Percentiles rank a stretch among this genome's conserved stretches.
phyloP scores from a whole-genome alignment of 2,329 filamentous ascomycete species.

The Penicillium sp. region DNA sequence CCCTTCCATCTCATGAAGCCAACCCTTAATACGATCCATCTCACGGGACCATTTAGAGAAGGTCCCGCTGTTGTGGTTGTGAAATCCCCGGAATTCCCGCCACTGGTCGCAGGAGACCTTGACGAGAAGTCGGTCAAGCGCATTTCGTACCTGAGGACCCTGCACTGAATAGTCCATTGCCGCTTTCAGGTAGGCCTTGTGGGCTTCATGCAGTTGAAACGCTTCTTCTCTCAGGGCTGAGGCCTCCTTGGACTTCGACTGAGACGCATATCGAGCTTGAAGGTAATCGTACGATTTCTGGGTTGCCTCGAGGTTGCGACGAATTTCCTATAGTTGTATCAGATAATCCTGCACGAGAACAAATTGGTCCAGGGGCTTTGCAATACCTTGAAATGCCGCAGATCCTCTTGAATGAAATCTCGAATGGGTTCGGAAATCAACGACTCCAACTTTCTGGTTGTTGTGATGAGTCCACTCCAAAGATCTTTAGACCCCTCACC shows the following conservation, averaged over 20 bases:
- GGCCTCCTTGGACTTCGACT: slow-evolving; percentile 91
- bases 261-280: slow-evolving; percentile 75
- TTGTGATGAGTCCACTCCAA: slow-evolving; percentile 73
- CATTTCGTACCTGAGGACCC: slow-evolving; percentile 79
- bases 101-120: slow-evolving; percentile 82
- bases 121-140: slow-evolving; percentile 83
- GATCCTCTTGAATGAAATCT: slow-evolving; percentile 72
- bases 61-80: slow-evolving; percentile 62
- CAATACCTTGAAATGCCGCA: slow-evolving; percentile 74
- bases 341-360: not conserved
- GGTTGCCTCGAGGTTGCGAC: slow-evolving; percentile 70
- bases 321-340: slow-evolving; percentile 57
- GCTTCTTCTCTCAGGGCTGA: slow-evolving; percentile 91
- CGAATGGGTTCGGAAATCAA: slow-evolving; percentile 79
- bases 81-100: slow-evolving; percentile 74
- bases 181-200: slow-evolving; percentile 85
- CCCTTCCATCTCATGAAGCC: slow-evolving; percentile 91
- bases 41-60: slow-evolving; percentile 71
- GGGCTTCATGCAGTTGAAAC: slow-evolving; percentile 89
- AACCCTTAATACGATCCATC: slow-evolving; percentile 88
- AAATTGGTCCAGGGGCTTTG: slow-evolving; percentile 2
- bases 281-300: slow-evolving; percentile 84
- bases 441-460: slow-evolving; percentile 74
- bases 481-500: slow-evolving; percentile 84
- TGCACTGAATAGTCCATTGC: slow-evolving; percentile 91